Percentiles rank a stretch among this genome's conserved stretches.
These are phyloP conservation scores for Quambalaria eucalypti DNA, from an alignment of 1,284 basidiomycete genomes.

Conservation along the genomic window DNA sequence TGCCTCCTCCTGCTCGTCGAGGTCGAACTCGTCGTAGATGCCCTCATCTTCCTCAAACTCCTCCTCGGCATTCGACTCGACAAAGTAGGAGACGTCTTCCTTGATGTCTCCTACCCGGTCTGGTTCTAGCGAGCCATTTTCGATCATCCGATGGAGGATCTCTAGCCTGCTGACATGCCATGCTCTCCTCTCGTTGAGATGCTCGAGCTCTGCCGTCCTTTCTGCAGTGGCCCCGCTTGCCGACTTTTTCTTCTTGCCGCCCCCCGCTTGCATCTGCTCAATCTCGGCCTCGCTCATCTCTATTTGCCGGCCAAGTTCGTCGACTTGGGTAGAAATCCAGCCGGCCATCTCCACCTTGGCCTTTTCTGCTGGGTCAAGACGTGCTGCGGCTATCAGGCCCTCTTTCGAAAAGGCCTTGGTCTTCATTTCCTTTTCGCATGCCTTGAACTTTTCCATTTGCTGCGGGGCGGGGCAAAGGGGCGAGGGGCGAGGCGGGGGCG, in stretches of 20 bases:
- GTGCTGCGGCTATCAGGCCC: slow-evolving; percentile 84
- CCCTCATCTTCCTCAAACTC: slow-evolving; percentile 96
- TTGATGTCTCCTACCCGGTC: slow-evolving; percentile 76
- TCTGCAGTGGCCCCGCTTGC: slow-evolving; percentile 59
- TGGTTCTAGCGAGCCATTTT: slow-evolving; percentile 79
- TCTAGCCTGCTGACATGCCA: slow-evolving; percentile 94
- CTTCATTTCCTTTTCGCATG: slow-evolving; percentile 99
- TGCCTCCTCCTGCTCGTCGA: slow-evolving; percentile 76
- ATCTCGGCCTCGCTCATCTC: slow-evolving; percentile 92
- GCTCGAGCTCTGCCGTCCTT: slow-evolving; percentile 72
- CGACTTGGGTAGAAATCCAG: slow-evolving; percentile 54
- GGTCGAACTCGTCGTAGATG: slow-evolving; percentile 94
- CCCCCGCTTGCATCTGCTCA: slow-evolving; percentile 69
- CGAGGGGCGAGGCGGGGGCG: not conserved
- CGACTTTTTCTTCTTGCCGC: slow-evolving; percentile 63
- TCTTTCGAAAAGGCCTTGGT: slow-evolving; percentile 99
- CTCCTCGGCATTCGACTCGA: slow-evolving; percentile 91
- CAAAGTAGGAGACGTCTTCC: slow-evolving; percentile 93
- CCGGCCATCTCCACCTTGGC: slow-evolving; percentile 82
- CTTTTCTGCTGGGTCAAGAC: slow-evolving; percentile 91
- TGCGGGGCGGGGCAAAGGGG: too few relatives aligned
- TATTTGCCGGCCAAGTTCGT: slow-evolving; percentile 84
- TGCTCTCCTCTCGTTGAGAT: slow-evolving; percentile 81
- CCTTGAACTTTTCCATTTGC: slow-evolving; percentile 99
- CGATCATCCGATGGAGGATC: slow-evolving; percentile 81